These are phyloP conservation scores for Aspergillus sp. DNA, from an alignment of 2,329 filamentous ascomycete genomes.

Conservation along the genomic window DNA sequence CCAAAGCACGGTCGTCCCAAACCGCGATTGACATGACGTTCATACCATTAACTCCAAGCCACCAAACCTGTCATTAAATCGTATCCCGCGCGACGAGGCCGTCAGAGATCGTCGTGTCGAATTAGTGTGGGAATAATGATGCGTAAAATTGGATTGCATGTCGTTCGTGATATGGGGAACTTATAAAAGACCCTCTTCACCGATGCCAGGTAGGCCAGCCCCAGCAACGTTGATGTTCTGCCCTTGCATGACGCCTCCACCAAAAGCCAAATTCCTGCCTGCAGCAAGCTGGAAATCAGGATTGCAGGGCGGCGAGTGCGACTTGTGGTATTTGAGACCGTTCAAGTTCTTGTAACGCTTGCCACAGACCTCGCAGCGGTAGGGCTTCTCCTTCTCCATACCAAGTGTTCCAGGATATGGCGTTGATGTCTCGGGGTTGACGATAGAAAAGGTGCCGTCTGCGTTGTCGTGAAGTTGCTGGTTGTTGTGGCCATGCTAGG, in stretches of 20 bases:
- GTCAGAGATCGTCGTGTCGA: constrained; percentile 33
- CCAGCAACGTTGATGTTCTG: constrained; percentile 52
- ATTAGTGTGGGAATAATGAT: constrained; percentile 30
- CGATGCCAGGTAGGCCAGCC: constrained; percentile 51
- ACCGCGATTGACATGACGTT: constrained; percentile 20
- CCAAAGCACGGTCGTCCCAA: constrained; percentile 17
- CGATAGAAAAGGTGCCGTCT: constrained; percentile 96
- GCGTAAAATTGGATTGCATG: constrained; percentile 14
- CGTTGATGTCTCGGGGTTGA: constrained; percentile 90
- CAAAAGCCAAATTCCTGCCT: constrained; percentile 41
- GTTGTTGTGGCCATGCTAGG: constrained; percentile 85
- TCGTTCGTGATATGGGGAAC: neutral
- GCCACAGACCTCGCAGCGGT: constrained; percentile 93
- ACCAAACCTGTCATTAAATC: constrained; percentile 35
- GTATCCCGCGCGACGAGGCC: constrained; percentile 28
- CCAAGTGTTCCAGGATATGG: constrained; percentile 94
- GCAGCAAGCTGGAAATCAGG: constrained; percentile 69
- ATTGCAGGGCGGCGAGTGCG: constrained; percentile 85
- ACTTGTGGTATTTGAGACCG: constrained; percentile 91
- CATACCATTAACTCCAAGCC: constrained; percentile 33
- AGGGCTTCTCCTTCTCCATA: constrained; percentile 99
- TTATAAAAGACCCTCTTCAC: constrained; percentile 46
- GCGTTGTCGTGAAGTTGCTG: constrained; percentile 96
- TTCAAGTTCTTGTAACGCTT: constrained; percentile 99
- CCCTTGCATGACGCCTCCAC: constrained; percentile 49